Evolutionary conservation across 768 basidiomycete species (phyloP).

Genomic region (Mycena maculata): DNA sequence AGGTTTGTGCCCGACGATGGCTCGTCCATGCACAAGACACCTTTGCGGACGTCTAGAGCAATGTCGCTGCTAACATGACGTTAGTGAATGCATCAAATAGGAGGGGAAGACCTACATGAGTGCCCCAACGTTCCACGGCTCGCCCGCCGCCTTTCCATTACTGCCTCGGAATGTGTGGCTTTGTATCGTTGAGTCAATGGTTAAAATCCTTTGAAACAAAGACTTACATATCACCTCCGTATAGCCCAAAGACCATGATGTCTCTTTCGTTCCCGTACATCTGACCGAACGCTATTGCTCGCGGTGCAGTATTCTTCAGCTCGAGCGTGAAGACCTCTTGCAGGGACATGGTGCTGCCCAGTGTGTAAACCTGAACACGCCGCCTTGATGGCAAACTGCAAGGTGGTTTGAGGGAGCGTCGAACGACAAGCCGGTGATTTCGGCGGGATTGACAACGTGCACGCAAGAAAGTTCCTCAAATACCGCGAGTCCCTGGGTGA

Average conservation of each 20-base stretch:
- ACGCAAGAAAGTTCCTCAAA: constrained; percentile 20
- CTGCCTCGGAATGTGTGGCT: constrained; percentile 34
- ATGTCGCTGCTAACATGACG: constrained; percentile 13
- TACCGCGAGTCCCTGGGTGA: constrained; percentile 8
- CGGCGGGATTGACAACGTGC: constrained; percentile 15
- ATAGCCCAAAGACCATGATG: constrained; percentile 33
- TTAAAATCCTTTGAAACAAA: not conserved
- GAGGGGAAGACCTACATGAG: constrained; percentile 31
- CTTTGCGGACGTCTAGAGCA: constrained; percentile 15
- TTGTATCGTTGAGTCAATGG: constrained; percentile 7
- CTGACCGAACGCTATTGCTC: constrained; percentile 35
- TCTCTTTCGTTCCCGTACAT: constrained; percentile 26
- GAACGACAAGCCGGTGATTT: constrained; percentile 37
- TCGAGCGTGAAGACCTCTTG: constrained; percentile 28
- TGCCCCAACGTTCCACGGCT: constrained; percentile 23
- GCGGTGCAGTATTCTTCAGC: constrained; percentile 27
- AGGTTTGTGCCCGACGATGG: constrained; percentile 27
- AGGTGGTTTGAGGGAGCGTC: constrained; percentile 35
- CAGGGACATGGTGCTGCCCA: constrained; percentile 27
- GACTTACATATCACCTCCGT: constrained; percentile 35
- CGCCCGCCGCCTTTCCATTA: constrained; percentile 14
- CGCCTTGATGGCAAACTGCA: constrained; percentile 32
- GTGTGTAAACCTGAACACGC: constrained; percentile 31
- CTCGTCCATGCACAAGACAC: constrained; percentile 31
- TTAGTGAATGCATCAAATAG: constrained; percentile 5